Base-by-base conservation (phyloP, 805 yeast species). In the Candida chauliodis region DNA sequence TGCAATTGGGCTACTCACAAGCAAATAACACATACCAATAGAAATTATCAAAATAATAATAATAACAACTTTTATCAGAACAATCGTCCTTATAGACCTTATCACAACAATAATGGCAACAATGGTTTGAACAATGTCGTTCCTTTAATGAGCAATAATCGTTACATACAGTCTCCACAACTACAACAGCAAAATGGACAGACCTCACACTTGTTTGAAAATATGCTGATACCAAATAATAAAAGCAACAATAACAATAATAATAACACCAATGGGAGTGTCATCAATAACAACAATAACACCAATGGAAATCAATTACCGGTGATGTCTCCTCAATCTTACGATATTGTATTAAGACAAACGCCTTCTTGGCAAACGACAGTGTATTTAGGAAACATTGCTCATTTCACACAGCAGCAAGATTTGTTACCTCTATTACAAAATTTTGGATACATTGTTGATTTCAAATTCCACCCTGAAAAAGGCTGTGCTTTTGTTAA, bases 1-100 rank as follows among this genome's bases (percentile, higher is more conserved):
- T 77, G 88, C 53, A 88, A 87, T 59, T 87, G 95, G 95, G 96
- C 96, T 28, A 75, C 84, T 30, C 89, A 82, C 53, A 80, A 79
- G 54, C 79, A 75, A 48, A 45, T 49, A 31, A 47, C 47, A 41
- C 39, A 50, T 46, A 37, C 42, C 45, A 43, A 38, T 46, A 43
- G 41, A 37, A 37, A 42, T 18, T 29, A 41, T 30, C 37, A 35
- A 21, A 47, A 50, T 29, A 41, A 41, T 33, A 36, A 39, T 34
- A 37, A 41, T 33, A 5, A 6, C 5, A 27, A 27, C 10, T 27
- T 14, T 27, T 27, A 27, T 16, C 30, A 27, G 18, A 27, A 16
- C 15, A 16, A 16, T 16, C 33, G 38, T 22, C 37, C 28, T 16
- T 44, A 34, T 26, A 43, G 55, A 41, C 50, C 38, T 32, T 49